Evolutionary conservation across 176 grass and related monocot genomes (phyloP).

Genomic region (Stipa capillata): DNA sequence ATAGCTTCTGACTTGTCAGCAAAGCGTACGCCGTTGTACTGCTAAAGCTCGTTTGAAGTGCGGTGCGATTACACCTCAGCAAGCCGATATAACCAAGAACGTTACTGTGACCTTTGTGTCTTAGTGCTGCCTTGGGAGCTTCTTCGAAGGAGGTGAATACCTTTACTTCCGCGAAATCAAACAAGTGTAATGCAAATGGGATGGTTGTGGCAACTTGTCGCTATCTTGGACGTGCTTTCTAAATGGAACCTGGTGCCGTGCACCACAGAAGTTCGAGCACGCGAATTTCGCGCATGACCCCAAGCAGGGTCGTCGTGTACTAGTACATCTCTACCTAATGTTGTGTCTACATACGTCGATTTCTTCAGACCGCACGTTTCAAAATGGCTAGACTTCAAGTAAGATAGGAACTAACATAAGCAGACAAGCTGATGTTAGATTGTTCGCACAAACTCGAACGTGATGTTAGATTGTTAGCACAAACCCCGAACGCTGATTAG

Average conservation of each 20-base stretch:
- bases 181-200: not conserved
- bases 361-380: not conserved
- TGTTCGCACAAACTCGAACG: too few species aligned
- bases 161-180: not conserved
- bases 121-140: not conserved
- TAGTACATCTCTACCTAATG: not conserved
- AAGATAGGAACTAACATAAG: too few species aligned
- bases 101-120: not conserved
- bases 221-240: not conserved
- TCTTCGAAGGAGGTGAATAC: not conserved
- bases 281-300: not conserved
- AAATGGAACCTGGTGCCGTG: not conserved
- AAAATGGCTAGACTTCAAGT: not conserved
- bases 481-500: too few species aligned
- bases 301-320: not conserved
- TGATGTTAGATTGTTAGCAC: too few species aligned
- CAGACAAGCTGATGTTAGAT: too few species aligned
- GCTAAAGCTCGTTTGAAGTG: not conserved
- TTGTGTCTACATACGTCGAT: not conserved
- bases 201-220: not conserved
- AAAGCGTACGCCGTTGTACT: not conserved
- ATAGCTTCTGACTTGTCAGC: not conserved
- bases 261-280: not conserved
- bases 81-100: not conserved
- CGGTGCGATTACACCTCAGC: conserved; percentile 34